Evolutionary conservation across 257 asterid species (phyloP), one percentile per base, ranked within the genome.

Genomic region (Striga asiatica): DNA sequence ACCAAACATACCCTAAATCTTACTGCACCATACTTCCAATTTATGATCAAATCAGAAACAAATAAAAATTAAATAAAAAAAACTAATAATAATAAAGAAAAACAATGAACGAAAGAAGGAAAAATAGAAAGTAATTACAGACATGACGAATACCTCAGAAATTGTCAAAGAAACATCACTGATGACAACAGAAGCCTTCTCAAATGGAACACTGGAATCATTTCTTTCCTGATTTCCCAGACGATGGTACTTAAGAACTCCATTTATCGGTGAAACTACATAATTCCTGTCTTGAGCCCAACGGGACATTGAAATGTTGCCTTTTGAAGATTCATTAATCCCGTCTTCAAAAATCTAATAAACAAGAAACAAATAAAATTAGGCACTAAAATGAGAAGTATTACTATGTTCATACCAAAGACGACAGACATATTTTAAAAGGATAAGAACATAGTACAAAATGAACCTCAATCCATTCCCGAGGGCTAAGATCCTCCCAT

Each of bases 401-500:
- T 52, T 32, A 50, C 23, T 22, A 32, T 27, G 56, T 43, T 17
- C 38, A 52, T 5, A 43, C 49, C 52, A 2, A 49, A 47, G 25
- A 11, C 17, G 25, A 6, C n/a, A 25, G 7, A 45, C 21, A 39
- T 61, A 53, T 35, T 52, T 20, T 1, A 46, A 50, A 37, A 55
- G 13, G 43, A 50, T 16, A 46, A 50, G 19, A 58, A 61, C 67
- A 63, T 39, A 59, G 50, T 34, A 58, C 63, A 25, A 58, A 57
- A 65, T 45, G 53, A 78, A 88, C 98, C 95, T 87, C 95, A 60
- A 88, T 73, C 98, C 98, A 92, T 56, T 92, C 95, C 62, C 75
- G 71, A 53, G 98, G 98, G 73, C 68, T 74, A 69, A 92, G 89
- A 71, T 88, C 94, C 78, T 92, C 98, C 98, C 97, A 92, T 67